Base-by-base conservation (phyloP, 2,329 filamentous ascomycete genomes). In the Beauveria medogensis region DNA sequence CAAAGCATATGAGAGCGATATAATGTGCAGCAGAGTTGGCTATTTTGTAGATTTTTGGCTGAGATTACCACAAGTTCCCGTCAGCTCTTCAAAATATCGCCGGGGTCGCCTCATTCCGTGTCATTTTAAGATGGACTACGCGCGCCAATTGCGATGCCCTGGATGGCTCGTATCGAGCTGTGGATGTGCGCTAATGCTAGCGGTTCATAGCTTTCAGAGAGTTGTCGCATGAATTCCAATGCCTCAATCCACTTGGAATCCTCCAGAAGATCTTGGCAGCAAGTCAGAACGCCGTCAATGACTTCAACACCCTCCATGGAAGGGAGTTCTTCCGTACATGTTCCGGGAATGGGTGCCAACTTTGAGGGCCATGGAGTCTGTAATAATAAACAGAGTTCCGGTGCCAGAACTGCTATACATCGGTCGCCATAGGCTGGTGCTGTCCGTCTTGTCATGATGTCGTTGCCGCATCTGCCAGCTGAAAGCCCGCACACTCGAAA, bases 201-300 rank as follows among this genome's bases (percentile, higher is more conserved):
- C 24, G 24, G 4, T 5, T 24, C 7, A 28, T 28, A 9, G 8
- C 20, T 5, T 37, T 28, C 2, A 3, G 55, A 51, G n/a, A 28
- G 6, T 20, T 51, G 10, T 37, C 7, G 51, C 30, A 61, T 41
- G 2, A 34, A 22, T 3, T 55, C 5, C 6, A 56, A 16, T 8
- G 43, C 18, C 16, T 30, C 30, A 24, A 56, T 61, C 30, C 46
- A 61, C 47, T n/a, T 51, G 9, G 56, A 56, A 4, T 43, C 52
- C 3, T 2, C 51, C 12, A 46, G 8, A 16, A 61, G 30, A 24
- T 61, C 59, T 22, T 47, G 30, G 6, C 6, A 40, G 52, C 59
- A 61, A 2, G 59, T 44, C 34, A 61, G 37, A 16, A 20, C 34
- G 44, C 52, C 52, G n/a, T 61, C 52, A 34, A 56, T 61, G 14